Base-by-base conservation (phyloP, 371 early-diverging fungal genomes). In the Gilbertella persicaria region DNA sequence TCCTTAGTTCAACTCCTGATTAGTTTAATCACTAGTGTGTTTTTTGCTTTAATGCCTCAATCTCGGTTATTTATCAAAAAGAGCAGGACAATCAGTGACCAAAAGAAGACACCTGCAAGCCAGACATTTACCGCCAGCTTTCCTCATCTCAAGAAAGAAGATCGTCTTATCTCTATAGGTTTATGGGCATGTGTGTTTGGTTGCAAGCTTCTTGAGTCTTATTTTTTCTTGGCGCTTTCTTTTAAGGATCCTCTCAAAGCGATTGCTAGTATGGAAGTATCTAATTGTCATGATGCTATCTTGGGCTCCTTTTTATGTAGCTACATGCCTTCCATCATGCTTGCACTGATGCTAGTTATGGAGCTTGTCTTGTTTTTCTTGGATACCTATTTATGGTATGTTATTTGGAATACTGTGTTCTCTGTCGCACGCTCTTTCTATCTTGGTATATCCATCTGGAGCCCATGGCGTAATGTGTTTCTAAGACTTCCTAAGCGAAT, bases 371-470 rank as follows among this genome's bases (percentile, higher is more conserved):
- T 95, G 24, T 94, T 89, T 70, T 93, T 94, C 71, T 69, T 94
- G 64, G 94, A 94, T 53, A 92, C 94, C 0, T 95, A 94, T 60
- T 75, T 95, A 35, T 95, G 95, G 94, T 95, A 92, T 62, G 89
- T 92, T 37, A 88, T 92, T 45, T 91, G 89, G 87, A 91, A 86
- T 67, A 86, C 89, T 2, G 63, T 89, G 25, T 89, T 92, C 50
- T 91, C 91, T 0, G 90, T 92, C 17, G 83, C 84, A 20, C 78
- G 86, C 35, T 86, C 93, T 1, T 90, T 95, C 51, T 84, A 87
- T 44, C 82, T 90, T 13, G 94, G 93, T 26, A 82, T 92, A 24
- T 92, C 93, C 3, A 89, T 93, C 50, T 88, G 92, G 85, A 86
- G 92, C 0, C 92, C 94, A 4, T 92, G 93, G 93, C 79, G 93